Percentiles rank a stretch among this genome's conserved stretches.
phyloP scores from a whole-genome alignment of 2,329 filamentous ascomycete genomes.

The Microsporum ferrugineum region DNA sequence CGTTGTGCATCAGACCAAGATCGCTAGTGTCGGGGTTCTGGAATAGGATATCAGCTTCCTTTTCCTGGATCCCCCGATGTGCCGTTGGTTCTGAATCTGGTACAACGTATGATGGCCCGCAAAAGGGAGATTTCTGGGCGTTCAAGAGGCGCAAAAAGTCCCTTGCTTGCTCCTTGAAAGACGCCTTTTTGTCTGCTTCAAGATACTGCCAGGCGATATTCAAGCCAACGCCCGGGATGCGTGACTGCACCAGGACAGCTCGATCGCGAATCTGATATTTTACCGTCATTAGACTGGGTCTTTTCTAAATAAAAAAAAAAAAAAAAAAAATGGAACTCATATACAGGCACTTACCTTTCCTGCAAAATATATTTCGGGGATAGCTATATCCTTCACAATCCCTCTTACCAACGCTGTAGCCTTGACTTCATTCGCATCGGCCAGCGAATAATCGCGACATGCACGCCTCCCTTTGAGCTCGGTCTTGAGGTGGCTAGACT shows the following conservation, averaged over 20 bases:
- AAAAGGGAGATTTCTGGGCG: not conserved
- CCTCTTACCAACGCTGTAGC: constrained; percentile 26
- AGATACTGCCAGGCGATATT: constrained; percentile 23
- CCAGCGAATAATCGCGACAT: not conserved
- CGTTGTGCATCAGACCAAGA: constrained; percentile 27
- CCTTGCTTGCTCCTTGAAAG: constrained; percentile 28
- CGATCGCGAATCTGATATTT: constrained; percentile 22
- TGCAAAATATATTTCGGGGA: not conserved
- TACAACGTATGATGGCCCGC: not conserved
- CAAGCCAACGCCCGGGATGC: constrained; percentile 32
- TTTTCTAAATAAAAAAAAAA: not conserved
- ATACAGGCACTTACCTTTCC: not conserved
- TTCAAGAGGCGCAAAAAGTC: constrained; percentile 16
- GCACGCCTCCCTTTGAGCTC: not conserved
- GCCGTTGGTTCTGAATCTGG: not conserved
- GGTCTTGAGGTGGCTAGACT: constrained; percentile 21
- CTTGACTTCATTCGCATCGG: not conserved
- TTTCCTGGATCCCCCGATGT: not conserved
- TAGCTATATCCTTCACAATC: constrained; percentile 7
- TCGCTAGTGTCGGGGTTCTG: constrained; percentile 11
- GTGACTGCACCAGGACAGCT: constrained; percentile 31
- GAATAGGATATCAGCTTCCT: not conserved
- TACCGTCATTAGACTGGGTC: not conserved
- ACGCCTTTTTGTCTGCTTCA: constrained; percentile 22
- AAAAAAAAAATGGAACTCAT: not conserved